Base-by-base conservation (phyloP, 75 land plant genomes). In the Cupressus sempervirens region DNA sequence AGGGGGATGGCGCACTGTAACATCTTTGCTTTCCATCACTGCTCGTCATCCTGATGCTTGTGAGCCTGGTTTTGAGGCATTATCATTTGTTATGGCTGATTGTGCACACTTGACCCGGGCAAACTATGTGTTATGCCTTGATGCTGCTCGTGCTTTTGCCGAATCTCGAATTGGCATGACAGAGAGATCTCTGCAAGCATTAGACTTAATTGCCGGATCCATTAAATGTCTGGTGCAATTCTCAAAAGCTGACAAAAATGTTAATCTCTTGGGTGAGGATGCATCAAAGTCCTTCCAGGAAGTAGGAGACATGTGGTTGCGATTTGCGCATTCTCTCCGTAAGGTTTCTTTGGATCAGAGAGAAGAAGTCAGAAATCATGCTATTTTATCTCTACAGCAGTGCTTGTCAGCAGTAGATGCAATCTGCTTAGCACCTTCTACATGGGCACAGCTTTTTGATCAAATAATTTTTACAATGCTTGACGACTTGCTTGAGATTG, bases 41-140 rank as follows among this genome's bases (percentile, higher is more conserved):
- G 99, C 95, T 7, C 95, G 98, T 8, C 97, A 91, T 83, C 93
- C 91, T 0, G 96, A 96, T 38, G 93, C 93, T 45, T 93, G 92
- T 75, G 94, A 93, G 43, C 88, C 89, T 38, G 96, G 90, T 23
- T 94, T 94, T 58, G 97, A 96, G 77, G 87, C 94, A 7, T 83
- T 98, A 67, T 88, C 90, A 81, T 91, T 86, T 48, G 85, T 98
- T 80, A 91, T 98, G 90, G 76, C 85, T 23, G 93, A 96, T 20
- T 92, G 89, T 12, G 85, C 88, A 4, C 91, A 93, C 76, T 43
- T 98, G 40, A 88, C 93, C 16, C 85, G 86, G 29, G 89, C 87
- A 26, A 98, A 95, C 76, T 98, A 96, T 89, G 85, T 92, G 41
- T 90, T 85, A 86, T 95, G 94, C 86, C 89, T 98, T 32, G 99